Evolutionary conservation across 352 stramenopile species (phyloP), one percentile per base, ranked within the genome.

Genomic region (Phytophthora kernoviae): DNA sequence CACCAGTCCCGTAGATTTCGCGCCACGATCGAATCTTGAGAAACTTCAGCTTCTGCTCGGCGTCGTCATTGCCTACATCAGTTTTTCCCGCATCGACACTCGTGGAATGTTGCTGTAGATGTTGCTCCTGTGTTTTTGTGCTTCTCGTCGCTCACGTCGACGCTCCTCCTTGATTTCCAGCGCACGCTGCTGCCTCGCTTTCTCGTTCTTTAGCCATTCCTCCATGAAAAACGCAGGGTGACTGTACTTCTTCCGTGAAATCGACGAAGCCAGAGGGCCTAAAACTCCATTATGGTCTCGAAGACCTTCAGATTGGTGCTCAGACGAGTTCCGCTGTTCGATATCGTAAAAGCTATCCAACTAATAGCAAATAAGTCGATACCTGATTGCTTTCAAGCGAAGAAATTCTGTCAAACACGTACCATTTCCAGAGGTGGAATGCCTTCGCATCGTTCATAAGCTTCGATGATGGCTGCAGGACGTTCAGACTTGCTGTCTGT

Each of bases 21-120:
- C 67, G 72, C 79, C 79, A 88, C 43, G 79, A 87, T 4, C 79
- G 70, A 22, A 88, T 87, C 20, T 73, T 80, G 26, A 87, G 62
- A 17, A 85, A 87, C 15, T 77, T 82, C 24, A 67, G 43, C 41
- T 70, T 65, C n/a, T 73, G 58, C 32, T 80, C 65, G 8, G 47
- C 47, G 15, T 58, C 51, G 18, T 66, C 71, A n/a, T 45, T 64
- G 21, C 65, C 65, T 6, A 22, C 18, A 36, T 55, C 52, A 12
- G 36, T 77, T 47, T 66, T 61, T 12, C 46, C 43, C 18, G 73
- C 60, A 58, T 52, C 18, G 43, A 32, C 17, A 37, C 56, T 53
- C 50, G 56, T 32, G 12, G 41, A 66, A n/a, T 67, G 57, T 9
- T 66, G 54, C 12, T 61, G 54, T 24, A 58, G 48, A 1, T 65